phyloP scores from a whole-genome alignment of 73 alveolate genomes.

The Blepharisma stoltei region DNA sequence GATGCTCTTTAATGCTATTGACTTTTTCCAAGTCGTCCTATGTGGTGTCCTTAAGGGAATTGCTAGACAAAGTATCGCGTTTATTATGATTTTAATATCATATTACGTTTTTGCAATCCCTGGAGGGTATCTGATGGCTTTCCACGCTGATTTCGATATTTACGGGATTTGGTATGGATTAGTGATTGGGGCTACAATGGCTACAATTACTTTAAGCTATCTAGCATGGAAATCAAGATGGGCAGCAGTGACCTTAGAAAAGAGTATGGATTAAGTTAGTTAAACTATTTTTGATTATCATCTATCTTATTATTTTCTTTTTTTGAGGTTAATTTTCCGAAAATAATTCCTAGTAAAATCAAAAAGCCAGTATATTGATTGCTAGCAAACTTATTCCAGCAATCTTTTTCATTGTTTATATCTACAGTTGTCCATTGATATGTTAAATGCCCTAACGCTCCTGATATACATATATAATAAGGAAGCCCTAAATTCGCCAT shows the following conservation, averaged over 20 bases:
- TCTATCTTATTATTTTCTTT: neutral
- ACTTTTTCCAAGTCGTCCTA: constrained; percentile 18
- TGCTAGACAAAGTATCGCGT: constrained; percentile 32
- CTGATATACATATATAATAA: constrained; percentile 41
- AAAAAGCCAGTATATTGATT: constrained; percentile 49
- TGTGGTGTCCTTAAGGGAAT: constrained; percentile 38
- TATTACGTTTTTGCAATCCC: neutral
- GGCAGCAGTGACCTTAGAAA: too few relatives aligned
- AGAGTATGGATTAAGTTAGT: too few relatives aligned
- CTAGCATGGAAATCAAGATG: too few relatives aligned
- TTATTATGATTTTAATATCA: neutral
- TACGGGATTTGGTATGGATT: too few relatives aligned
- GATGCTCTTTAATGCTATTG: constrained; percentile 9
- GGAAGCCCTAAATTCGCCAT: constrained; percentile 52
- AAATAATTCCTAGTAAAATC: constrained; percentile 35
- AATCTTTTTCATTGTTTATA: constrained; percentile 35
- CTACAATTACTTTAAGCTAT: too few relatives aligned
- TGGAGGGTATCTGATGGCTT: too few relatives aligned
- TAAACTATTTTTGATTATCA: too few relatives aligned
- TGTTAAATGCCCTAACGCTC: constrained; percentile 49
- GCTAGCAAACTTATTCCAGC: constrained; percentile 47
- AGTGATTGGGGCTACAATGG: too few relatives aligned
- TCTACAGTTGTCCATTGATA: constrained; percentile 52
- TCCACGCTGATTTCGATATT: too few relatives aligned
- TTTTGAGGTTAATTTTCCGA: constrained; percentile 33